Base-by-base conservation (phyloP, 2,329 filamentous ascomycete species). In the Escovopsis sp. region DNA sequence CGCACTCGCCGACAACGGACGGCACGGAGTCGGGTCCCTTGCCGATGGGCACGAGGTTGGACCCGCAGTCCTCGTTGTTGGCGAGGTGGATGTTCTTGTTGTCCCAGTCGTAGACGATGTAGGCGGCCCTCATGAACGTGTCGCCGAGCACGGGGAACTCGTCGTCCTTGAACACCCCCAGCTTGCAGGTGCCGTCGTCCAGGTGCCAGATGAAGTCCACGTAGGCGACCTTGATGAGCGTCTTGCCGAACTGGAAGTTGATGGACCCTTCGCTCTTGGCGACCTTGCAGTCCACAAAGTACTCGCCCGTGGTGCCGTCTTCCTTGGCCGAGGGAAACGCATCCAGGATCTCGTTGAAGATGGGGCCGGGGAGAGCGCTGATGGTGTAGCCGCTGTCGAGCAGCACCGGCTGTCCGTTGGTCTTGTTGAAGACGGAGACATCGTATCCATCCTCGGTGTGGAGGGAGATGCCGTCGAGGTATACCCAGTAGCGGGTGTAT, bases 361-460 rank as follows among this genome's bases (percentile, higher is more conserved):
- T 57, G 29, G 63, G 53, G 45, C 72, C 61, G 3, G 81, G 81
- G 2, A 86, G 67, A 47, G 79, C 75, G 56, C 73, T 80, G 42
- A 83, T 62, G 35, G 75, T 81, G 46, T 74, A 79, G 43, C 81
- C 81, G 12, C 74, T 79, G 58, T 83, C 79, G 24, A 83, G 66
- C 24, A 80, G 66, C 12, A 74, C 72, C 16, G 67, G 57, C 32
- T 68, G 54, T 37, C 51, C 51, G 36, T 57, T 57, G 41, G 50
- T 46, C 44, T 57, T 47, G 43, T 53, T 47, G 39, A 78, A 67
- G 27, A 73, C 67, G 25, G 66, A 57, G 8, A 65, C 49, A 13
- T 65, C 58, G 33, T 60, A 61, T 33, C 54, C 56, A 33, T 60
- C 55, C 24, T 50, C 48, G 32, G 53, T 56, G 41, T 50, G 60